Evolutionary conservation across 1,139 yeast species (phyloP).

Genomic region (Hyphopichia khmerensis): DNA sequence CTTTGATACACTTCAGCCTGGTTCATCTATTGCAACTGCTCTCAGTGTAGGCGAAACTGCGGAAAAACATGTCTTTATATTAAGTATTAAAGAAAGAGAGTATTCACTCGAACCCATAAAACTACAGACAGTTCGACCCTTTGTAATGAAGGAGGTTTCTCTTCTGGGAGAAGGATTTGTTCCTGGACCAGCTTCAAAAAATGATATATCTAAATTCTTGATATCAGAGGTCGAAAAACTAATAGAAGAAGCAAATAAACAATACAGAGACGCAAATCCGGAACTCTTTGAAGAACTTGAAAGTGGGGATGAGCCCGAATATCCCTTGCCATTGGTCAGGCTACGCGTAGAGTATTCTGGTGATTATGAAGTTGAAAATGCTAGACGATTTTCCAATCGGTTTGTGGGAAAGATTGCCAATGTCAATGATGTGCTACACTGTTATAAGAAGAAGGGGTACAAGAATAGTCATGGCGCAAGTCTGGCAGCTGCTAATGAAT

Average conservation of each 20-base stretch:
- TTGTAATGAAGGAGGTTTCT: constrained; percentile 65
- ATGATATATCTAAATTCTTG: constrained; percentile 61
- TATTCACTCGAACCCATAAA: constrained; percentile 66
- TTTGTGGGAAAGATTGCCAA: constrained; percentile 93
- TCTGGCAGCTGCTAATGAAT: background rate
- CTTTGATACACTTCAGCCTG: constrained; percentile 86
- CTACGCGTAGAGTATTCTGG: constrained; percentile 87
- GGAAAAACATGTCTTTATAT: constrained; percentile 69
- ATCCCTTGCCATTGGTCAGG: constrained; percentile 78
- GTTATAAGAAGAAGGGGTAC: constrained; percentile 48
- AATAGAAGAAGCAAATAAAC: constrained; percentile 56
- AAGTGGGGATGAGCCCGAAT: constrained; percentile 8
- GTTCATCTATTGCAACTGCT: constrained; percentile 92
- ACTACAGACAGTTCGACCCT: constrained; percentile 78
- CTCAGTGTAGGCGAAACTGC: constrained; percentile 82
- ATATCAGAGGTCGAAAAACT: constrained; percentile 63
- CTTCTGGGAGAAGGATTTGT: constrained; percentile 54
- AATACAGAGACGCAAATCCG: constrained; percentile 44
- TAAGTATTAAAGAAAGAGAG: constrained; percentile 59
- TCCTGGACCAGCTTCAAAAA: constrained; percentile 64
- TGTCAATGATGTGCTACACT: constrained; percentile 77
- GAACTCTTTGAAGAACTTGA: constrained; percentile 21
- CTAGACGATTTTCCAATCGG: constrained; percentile 81
- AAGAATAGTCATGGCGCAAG: background rate
- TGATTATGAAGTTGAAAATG: constrained; percentile 88